phyloP scores from a whole-genome alignment of 2,329 filamentous ascomycete genomes.

The Exophiala alcalophila region DNA sequence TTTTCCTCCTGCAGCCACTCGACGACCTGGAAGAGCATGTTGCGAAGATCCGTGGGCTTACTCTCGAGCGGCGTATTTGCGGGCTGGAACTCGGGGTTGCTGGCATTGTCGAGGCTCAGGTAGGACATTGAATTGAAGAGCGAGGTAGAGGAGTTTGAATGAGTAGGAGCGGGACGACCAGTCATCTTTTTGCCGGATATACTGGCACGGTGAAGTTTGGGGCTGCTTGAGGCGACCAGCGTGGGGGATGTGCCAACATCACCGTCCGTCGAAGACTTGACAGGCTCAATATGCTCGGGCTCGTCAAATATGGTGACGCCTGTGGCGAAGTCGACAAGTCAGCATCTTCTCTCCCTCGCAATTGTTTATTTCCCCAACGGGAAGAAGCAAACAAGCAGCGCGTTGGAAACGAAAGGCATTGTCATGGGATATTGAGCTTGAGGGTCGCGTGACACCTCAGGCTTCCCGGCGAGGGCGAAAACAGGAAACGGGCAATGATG shows the following conservation, averaged over 20 bases:
- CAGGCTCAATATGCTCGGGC: constrained; percentile 29
- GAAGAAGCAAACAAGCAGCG: not conserved
- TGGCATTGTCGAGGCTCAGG: constrained; percentile 22
- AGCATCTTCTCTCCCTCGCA: no score
- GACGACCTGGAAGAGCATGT: constrained; percentile 67
- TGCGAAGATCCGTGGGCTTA: constrained; percentile 26
- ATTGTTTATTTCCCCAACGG: no score
- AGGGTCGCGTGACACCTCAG: constrained; percentile 15
- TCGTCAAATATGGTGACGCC: constrained; percentile 32
- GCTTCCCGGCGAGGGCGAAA: not conserved
- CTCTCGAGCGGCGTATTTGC: constrained; percentile 18
- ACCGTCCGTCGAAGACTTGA: constrained; percentile 13
- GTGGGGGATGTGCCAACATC: constrained; percentile 20
- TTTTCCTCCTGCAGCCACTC: constrained; percentile 84
- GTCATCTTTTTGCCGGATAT: constrained; percentile 32
- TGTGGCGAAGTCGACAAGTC: constrained; percentile 12
- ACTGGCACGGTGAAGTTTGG: constrained; percentile 28
- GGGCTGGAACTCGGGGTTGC: constrained; percentile 2
- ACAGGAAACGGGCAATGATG: constrained; percentile 3
- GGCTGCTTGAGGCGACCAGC: constrained; percentile 18
- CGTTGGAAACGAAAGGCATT: no score
- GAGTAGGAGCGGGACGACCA: constrained; percentile 24
- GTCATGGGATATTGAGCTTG: no score
- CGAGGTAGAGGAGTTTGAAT: constrained; percentile 19
- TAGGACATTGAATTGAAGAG: constrained; percentile 23